Conservation (phyloP, 768 basidiomycete genomes). For the Agaricus blazei region DNA sequence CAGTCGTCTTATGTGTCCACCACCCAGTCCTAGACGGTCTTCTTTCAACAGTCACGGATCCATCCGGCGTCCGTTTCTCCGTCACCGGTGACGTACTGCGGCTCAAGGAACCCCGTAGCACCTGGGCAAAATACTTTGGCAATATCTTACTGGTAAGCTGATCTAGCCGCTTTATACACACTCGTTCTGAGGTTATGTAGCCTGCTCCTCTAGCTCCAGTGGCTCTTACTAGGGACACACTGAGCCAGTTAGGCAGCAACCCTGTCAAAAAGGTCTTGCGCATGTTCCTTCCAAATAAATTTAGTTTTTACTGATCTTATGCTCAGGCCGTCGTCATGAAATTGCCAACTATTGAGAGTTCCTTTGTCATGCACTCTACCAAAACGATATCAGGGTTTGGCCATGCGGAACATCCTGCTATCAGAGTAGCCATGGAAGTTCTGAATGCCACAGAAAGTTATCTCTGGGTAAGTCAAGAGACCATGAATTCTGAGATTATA, state of each 20-base stretch:
- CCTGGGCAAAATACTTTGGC: conserved; percentile 70
- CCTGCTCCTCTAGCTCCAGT: conserved; percentile 57
- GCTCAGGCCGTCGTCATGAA: conserved; percentile 77
- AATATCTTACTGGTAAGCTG: conserved; percentile 49
- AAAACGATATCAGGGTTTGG: conserved; percentile 77
- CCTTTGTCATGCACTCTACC: conserved; percentile 73
- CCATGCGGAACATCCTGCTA: conserved; percentile 80
- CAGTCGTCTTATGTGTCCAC: conserved; percentile 6
- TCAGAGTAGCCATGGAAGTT: conserved; percentile 79
- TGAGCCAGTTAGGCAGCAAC: conserved; percentile 70
- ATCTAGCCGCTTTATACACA: neutral
- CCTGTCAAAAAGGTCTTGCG: conserved; percentile 61
- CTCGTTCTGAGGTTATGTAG: conserved; percentile 24
- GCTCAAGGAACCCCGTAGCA: conserved; percentile 64
- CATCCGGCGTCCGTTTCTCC: conserved; percentile 80
- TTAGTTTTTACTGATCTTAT: neutral
- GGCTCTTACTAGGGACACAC: conserved; percentile 57
- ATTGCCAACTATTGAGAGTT: conserved; percentile 92
- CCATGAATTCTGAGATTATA: neutral
- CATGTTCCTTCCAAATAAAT: neutral
- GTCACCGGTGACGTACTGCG: conserved; percentile 83
- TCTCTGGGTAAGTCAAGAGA: conserved; percentile 65
- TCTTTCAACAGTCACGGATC: conserved; percentile 61
- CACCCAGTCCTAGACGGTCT: neutral
- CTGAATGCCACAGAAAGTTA: conserved; percentile 93